phyloP scores from a whole-genome alignment of 306 rosid species.

The Quercus variabilis region DNA sequence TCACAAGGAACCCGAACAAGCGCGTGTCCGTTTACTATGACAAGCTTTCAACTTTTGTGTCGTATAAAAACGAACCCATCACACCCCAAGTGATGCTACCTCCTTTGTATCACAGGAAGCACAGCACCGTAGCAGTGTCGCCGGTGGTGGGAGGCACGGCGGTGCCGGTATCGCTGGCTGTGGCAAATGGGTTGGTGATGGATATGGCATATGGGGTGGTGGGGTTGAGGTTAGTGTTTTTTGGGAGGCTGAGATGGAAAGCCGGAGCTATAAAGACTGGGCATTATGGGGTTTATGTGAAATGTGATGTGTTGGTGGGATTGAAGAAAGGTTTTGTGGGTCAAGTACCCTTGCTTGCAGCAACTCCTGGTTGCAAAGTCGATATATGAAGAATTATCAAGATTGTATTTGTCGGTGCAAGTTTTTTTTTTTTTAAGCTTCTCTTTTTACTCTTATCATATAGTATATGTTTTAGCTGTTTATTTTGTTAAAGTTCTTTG shows the following conservation, averaged over 20 bases:
- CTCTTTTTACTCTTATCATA: background rate
- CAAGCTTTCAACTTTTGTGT: slow-evolving; percentile 45
- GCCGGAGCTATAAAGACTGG: slow-evolving; percentile 49
- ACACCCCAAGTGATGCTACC: slow-evolving; percentile 64
- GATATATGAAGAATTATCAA: slow-evolving; percentile 38
- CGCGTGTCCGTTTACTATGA: slow-evolving; percentile 68
- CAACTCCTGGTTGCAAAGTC: slow-evolving; percentile 58
- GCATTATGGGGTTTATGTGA: slow-evolving; percentile 55
- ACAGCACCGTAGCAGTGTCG: slow-evolving; percentile 47
- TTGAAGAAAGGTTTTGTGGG: slow-evolving; percentile 67
- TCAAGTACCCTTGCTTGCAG: slow-evolving; percentile 69
- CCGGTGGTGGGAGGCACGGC: slow-evolving; percentile 66
- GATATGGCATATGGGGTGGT: slow-evolving; percentile 65
- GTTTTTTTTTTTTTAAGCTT: background rate
- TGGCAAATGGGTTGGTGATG: slow-evolving; percentile 34
- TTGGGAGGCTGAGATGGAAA: slow-evolving; percentile 81
- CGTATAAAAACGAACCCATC: slow-evolving; percentile 58
- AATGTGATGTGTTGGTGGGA: slow-evolving; percentile 68
- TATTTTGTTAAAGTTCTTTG: background rate
- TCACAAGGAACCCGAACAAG: slow-evolving; percentile 67
- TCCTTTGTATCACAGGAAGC: slow-evolving; percentile 41
- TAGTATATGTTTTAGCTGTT: background rate
- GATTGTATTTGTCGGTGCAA: background rate
- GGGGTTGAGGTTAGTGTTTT: slow-evolving; percentile 46
- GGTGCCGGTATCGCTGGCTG: slow-evolving; percentile 60